These are phyloP conservation scores for Leccinum olivaceopallidum DNA, from an alignment of 768 basidiomycete species.

Conservation along the genomic window DNA sequence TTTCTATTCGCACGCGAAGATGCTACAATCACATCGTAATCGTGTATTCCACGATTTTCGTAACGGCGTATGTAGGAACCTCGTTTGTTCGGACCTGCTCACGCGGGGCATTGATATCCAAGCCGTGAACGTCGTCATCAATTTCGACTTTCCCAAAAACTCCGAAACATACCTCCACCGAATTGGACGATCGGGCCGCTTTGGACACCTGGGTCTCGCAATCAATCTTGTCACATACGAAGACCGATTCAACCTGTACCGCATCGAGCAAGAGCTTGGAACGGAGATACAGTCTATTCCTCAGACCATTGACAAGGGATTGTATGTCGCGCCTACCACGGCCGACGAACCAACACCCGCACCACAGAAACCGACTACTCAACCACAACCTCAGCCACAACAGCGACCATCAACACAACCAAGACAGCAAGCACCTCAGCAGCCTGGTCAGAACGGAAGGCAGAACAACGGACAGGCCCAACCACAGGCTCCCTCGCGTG, in stretches of 20 bases:
- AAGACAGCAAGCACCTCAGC: slow-evolving; percentile 32
- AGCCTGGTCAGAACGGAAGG: slow-evolving; percentile 29
- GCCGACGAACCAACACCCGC: slow-evolving; percentile 46
- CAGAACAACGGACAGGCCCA: slow-evolving; percentile 27
- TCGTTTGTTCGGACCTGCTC: slow-evolving; percentile 96
- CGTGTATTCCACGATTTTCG: slow-evolving; percentile 99
- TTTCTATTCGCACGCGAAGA: slow-evolving; percentile 99
- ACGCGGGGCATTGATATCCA: slow-evolving; percentile 99
- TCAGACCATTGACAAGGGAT: slow-evolving; percentile 80
- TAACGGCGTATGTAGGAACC: slow-evolving; percentile 96
- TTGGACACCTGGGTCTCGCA: slow-evolving; percentile 94
- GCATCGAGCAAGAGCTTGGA: slow-evolving; percentile 97
- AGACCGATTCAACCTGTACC: slow-evolving; percentile 96
- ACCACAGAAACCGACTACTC: slow-evolving; percentile 40
- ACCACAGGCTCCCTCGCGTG: slow-evolving; percentile 25
- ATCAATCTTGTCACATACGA: slow-evolving; percentile 99
- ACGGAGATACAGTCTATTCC: slow-evolving; percentile 98
- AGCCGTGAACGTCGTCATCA: slow-evolving; percentile 99
- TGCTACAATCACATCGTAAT: slow-evolving; percentile 98
- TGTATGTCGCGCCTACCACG: slow-evolving; percentile 86
- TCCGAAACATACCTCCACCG: slow-evolving; percentile 98
- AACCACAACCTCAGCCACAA: slow-evolving; percentile 36
- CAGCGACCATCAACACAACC: slow-evolving; percentile 24
- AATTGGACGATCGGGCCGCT: slow-evolving; percentile 96
- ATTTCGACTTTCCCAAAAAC: slow-evolving; percentile 99